Base-by-base conservation (phyloP, 129 eudicot genomes). In the Pseudognaphalium luteoalbum region DNA sequence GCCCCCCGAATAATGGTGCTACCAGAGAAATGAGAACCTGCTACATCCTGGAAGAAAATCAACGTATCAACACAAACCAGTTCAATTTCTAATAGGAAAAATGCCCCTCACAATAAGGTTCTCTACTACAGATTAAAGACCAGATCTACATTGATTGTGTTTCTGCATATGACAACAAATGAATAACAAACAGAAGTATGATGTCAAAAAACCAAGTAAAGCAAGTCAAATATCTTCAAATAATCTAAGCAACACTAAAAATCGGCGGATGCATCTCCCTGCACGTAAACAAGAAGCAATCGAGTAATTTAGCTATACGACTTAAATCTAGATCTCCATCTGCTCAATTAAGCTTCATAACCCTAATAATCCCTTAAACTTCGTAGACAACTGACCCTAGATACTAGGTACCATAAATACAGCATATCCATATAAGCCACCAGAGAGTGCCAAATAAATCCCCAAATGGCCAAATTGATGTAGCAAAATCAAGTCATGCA, bases 11-110 rank as follows among this genome's bases (percentile, higher is more conserved):
- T 66, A 71, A 77, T 65, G 65, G 76, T 42, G 44, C 73, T 58
- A 68, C 58, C 60, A 44, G 68, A 59, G 10, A 83, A 65, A 62
- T 61, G 87, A 56, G 87, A 56, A 21, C 63, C 85, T 59, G 86
- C 77, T 73, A 78, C 39, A 47, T 65, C 87, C 95, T 89, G 89
- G 19, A 29, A 78, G 52, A 78, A 71, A 50, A 56, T 51, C 66
- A 51, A 2, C 44, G 71, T 59, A 68, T 80, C 68, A 81, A 72
- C 66, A 70, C 35, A 69, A 30, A 60, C 28, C 39, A 21, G 37
- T 35, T 41, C 37, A 25, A 37, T 33, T 51, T 62, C 61, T 75
- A 71, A 16, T 37, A 29, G 21, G 34, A 65, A 12, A 25, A 25
- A 25, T 25, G 28, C 28, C 28, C 28, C 28, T 25, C 28, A 25